Evolutionary conservation across 2,329 filamentous ascomycete species (phyloP), one percentile per base, ranked within the genome.

Genomic region (Eutypa lata): DNA sequence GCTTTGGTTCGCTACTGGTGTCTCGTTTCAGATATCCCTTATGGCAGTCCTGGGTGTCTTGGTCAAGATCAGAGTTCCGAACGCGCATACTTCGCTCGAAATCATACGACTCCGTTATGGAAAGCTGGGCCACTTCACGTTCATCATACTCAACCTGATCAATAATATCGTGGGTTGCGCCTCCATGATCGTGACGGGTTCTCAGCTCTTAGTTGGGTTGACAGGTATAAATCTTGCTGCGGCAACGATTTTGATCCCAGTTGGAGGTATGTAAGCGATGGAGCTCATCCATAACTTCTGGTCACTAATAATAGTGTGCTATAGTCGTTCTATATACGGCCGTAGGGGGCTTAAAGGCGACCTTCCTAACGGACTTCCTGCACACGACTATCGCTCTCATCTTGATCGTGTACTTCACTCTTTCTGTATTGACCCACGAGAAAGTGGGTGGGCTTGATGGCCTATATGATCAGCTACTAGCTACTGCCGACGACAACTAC

Each of bases 81-180:
- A 78, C 52, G 77, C 77, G 0, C 76, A 79, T 52, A 79, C 77
- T 0, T 77, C 73, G 2, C 67, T 79, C 2, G 77, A 79, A 56
- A 77, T 80, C 44, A 73, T 79, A 38, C 69, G 69, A 3, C 73
- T 73, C 65, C 66, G 77, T 53, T 79, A 80, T 57, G 76, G 75
- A 5, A 71, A 65, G 22, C 61, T 71, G 13, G 71, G 65, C 0
- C 72, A 76, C 55, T 53, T 70, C 10, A 64, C 74, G 1, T 75
- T 74, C 42, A 73, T 74, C 13, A 56, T 73, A 2, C 57, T 76
- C 22, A 74, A 75, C 47, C 53, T 75, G 6, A 63, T 68, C 3
- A 74, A 74, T 51, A 76, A 76, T 38, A 65, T 76, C 14, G 73
- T 77, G 43, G 74, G 73, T 0, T 75, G 73, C 44, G 71, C 71